Evolutionary conservation across 2,329 filamentous ascomycete species (phyloP).

Genomic region (Penicillium rolfsii): DNA sequence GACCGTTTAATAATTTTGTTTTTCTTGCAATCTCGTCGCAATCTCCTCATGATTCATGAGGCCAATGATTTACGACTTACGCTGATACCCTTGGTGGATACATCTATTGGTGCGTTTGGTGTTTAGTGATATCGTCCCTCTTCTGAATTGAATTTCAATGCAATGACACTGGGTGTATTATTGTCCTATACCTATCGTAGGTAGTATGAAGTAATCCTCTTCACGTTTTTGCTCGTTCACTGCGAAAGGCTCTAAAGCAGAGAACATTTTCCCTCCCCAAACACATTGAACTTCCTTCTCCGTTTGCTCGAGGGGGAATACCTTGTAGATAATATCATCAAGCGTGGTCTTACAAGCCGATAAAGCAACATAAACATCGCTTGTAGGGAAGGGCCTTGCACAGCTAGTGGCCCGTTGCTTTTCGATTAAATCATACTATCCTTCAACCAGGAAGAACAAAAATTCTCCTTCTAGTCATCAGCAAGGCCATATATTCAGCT

Average conservation of each 20-base stretch:
- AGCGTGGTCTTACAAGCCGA: neutral
- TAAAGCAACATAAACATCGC: neutral
- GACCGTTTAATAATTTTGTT: conserved; percentile 12
- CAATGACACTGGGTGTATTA: too few species aligned
- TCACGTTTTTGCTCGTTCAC: neutral
- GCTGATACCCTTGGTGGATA: conserved; percentile 31
- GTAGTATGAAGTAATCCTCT: neutral
- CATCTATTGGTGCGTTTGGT: conserved; percentile 15
- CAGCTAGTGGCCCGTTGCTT: neutral
- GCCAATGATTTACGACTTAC: conserved; percentile 29
- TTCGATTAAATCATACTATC: too few species aligned
- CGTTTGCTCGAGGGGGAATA: neutral
- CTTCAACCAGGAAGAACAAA: too few species aligned
- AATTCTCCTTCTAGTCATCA: too few species aligned
- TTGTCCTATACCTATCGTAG: neutral
- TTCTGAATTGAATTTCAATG: neutral
- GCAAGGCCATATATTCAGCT: too few species aligned
- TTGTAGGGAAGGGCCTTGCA: neutral
- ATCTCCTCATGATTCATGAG: conserved; percentile 21
- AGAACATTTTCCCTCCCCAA: neutral
- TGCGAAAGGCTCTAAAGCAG: neutral
- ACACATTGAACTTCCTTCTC: neutral
- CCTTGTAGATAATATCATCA: neutral
- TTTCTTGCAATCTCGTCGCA: conserved; percentile 17
- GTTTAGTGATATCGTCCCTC: conserved; percentile 17